Evolutionary conservation across 2,329 filamentous ascomycete genomes (phyloP), one percentile per base, ranked within the genome.

Genomic region (Neophaeococcomyces aloes): DNA sequence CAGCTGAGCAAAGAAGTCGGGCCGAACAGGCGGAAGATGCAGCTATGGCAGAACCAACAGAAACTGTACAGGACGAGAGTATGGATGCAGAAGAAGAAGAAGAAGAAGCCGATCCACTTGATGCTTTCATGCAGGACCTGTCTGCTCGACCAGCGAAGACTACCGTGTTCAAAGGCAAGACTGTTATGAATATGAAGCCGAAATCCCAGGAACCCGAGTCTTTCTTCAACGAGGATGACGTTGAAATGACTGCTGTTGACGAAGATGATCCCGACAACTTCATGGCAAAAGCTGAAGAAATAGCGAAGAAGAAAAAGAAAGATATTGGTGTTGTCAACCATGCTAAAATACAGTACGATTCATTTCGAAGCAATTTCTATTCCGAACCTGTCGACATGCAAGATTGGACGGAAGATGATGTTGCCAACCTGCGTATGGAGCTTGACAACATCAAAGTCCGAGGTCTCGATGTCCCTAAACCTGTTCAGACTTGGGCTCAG

Each of bases 401-500:
- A 38, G 76, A 83, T 34, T 81, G 96, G 75, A 86, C 79, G 2
- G 83, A 93, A 52, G 84, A 83, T 44, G 88, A 96, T 55, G 76
- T 93, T 44, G 76, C 79, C 33, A 83, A 84, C 52, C 64, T 98
- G 43, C 79, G 91, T 37, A 67, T 89, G 47, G 87, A 96, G 61
- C 71, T 98, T 23, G 91, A 96, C 60, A 89, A 87, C 37, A 96
- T 98, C 66, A 95, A 94, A 61, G 86, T 96, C 32, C 79, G 82
- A 47, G 87, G 88, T 48, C 79, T 86, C 53, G 78, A 94, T 56
- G 80, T 93, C 3, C 91, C 91, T 1, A 94, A 88, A 57, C 91
- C 91, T 3, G 88, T 98, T 7, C 83, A 86, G 57, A 95, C 94
- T 63, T 98, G 88, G 86, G 88, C 89, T 0, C 89, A 96, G 57